Percentiles rank a stretch among this genome's conserved stretches.
Evolutionary conservation across 23 red algal species (phyloP).

Genomic region (Gracilaria caudata): DNA sequence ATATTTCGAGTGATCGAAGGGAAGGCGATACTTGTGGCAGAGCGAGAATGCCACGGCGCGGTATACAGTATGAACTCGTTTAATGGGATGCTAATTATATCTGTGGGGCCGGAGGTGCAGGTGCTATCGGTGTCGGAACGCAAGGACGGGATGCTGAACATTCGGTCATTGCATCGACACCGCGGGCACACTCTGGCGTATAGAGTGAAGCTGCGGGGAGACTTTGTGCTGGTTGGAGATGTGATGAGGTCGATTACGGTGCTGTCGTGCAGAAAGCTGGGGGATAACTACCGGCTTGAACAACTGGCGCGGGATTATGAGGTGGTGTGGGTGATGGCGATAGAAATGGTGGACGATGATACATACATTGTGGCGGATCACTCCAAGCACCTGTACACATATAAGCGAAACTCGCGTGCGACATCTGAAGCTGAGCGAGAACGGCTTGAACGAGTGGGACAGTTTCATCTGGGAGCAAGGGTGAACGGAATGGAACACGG

Average conservation of each 20-base stretch:
- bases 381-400: constrained; percentile 79
- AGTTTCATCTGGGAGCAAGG: constrained; percentile 87
- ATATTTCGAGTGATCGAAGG: constrained; percentile 72
- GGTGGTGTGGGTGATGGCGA: constrained; percentile 81
- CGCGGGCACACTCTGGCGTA: constrained; percentile 75
- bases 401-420: constrained; percentile 74
- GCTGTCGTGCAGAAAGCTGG: constrained; percentile 56
- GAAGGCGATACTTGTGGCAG: constrained; percentile 63
- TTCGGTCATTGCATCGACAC: constrained; percentile 59
- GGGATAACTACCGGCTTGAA: constrained; percentile 73
- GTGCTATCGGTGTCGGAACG: constrained; percentile 58
- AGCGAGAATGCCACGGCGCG: constrained; percentile 68
- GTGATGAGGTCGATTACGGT: constrained; percentile 82
- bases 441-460: constrained; percentile 77
- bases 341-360: constrained; percentile 85
- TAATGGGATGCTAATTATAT: constrained; percentile 78
- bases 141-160: constrained; percentile 58
- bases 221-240: constrained; percentile 94
- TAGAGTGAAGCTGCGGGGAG: constrained; percentile 69
- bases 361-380: constrained; percentile 81
- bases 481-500: constrained; percentile 89
- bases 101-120: constrained; percentile 74
- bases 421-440: constrained; percentile 72
- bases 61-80: constrained; percentile 72
- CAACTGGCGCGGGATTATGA: constrained; percentile 86